Conservation (phyloP, 2,329 filamentous ascomycete genomes). For the Hypoxylon sp. region DNA sequence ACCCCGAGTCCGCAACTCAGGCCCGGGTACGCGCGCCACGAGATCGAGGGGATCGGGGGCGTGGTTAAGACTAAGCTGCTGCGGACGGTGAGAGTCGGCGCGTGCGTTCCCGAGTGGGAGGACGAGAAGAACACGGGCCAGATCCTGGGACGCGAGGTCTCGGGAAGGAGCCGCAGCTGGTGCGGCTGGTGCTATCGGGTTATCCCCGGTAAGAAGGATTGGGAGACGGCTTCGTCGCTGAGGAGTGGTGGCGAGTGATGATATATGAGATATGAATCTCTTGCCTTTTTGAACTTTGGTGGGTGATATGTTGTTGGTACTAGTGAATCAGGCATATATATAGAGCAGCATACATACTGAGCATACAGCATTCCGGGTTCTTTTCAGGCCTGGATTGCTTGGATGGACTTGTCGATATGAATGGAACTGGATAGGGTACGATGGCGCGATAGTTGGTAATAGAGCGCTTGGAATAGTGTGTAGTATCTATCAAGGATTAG, state of each 20-base stretch:
- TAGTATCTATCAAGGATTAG: background rate
- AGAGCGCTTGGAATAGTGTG: background rate
- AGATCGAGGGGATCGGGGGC: conserved; percentile 92
- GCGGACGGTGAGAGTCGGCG: conserved; percentile 82
- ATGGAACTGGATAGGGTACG: background rate
- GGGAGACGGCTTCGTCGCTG: conserved; percentile 39
- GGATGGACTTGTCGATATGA: background rate
- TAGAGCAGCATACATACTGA: conserved; percentile 12
- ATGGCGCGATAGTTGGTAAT: background rate
- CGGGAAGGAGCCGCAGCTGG: conserved; percentile 80
- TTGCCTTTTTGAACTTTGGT: background rate
- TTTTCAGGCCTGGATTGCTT: background rate
- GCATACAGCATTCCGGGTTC: conserved; percentile 4
- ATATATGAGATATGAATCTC: background rate
- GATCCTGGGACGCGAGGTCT: conserved; percentile 77
- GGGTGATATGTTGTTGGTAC: background rate
- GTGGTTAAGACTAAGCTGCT: conserved; percentile 90
- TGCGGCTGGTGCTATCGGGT: conserved; percentile 91
- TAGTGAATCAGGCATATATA: background rate
- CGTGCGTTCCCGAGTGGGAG: conserved; percentile 86
- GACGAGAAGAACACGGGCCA: conserved; percentile 77
- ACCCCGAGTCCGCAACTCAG: conserved; percentile 65
- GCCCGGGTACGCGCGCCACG: conserved; percentile 84
- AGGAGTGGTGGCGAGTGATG: background rate
- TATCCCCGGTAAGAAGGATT: conserved; percentile 69